Conservation (phyloP, 2,329 filamentous ascomycete species). For the Fusarium sp. region DNA sequence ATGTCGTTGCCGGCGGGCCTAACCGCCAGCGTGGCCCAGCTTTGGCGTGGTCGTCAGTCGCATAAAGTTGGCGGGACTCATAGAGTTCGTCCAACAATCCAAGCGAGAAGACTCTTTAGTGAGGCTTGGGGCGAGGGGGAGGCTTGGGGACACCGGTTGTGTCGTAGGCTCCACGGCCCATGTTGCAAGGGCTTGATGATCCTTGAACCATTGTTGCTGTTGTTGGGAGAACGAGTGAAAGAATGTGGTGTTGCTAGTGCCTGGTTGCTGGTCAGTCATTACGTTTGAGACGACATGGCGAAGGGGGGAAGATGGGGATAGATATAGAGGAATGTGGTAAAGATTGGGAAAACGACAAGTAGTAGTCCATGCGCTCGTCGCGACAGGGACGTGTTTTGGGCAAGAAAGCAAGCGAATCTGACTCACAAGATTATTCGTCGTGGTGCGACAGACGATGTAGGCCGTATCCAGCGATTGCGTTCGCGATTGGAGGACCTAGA, state of each 20-base stretch:
- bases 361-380: conserved; percentile 5
- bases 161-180: conserved; percentile 65
- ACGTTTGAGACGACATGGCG: background rate
- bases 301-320: background rate
- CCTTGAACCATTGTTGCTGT: conserved; percentile 52
- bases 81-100: conserved; percentile 38
- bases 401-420: conserved; percentile 44
- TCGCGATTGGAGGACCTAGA: background rate
- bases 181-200: conserved; percentile 54
- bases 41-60: conserved; percentile 34
- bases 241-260: conserved; percentile 16
- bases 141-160: conserved; percentile 63
- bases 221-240: conserved; percentile 14
- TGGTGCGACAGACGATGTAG: conserved; percentile 44
- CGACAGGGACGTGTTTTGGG: conserved; percentile 18
- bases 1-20: conserved; percentile 33
- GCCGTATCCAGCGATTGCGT: background rate
- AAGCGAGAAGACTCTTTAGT: conserved; percentile 45
- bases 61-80: conserved; percentile 23
- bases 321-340: conserved; percentile 3
- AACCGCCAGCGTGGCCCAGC: conserved; percentile 37
- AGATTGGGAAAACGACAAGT: background rate
- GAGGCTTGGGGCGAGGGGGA: conserved; percentile 56
- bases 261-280: conserved; percentile 31
- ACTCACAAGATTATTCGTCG: conserved; percentile 50